phyloP scores from a whole-genome alignment of 2,329 filamentous ascomycete species.

The Mariannaea sp. region DNA sequence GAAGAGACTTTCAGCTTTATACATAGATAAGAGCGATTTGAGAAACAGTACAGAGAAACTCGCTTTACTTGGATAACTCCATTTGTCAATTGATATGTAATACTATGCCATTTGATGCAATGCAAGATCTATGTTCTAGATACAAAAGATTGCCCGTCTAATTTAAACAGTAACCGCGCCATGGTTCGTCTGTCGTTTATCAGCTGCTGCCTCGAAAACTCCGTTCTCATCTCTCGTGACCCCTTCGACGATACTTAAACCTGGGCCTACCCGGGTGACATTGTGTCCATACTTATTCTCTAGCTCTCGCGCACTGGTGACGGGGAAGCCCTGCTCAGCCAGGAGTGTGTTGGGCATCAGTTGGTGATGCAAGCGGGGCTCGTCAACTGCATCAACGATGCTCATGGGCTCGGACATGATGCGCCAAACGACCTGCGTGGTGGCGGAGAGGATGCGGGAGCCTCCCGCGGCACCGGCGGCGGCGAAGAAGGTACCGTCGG shows the following conservation, averaged over 20 bases:
- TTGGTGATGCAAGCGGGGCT: conserved; percentile 80
- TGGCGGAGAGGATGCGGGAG: conserved; percentile 80
- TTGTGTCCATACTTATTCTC: conserved; percentile 65
- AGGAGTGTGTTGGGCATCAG: conserved; percentile 70
- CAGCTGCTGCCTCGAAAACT: conserved; percentile 76
- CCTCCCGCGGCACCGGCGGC: conserved; percentile 79
- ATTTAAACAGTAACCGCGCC: conserved; percentile 60
- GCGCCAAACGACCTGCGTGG: conserved; percentile 74
- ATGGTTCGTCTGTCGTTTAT: conserved; percentile 74
- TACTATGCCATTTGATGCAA: neutral
- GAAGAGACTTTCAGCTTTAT: conserved; percentile 14
- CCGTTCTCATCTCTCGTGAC: conserved; percentile 61
- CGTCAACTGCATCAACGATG: conserved; percentile 63
- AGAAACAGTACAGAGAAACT: neutral
- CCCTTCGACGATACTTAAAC: conserved; percentile 71
- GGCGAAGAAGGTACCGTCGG: conserved; percentile 68
- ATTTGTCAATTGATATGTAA: no score
- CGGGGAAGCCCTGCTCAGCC: conserved; percentile 73
- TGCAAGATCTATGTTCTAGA: neutral
- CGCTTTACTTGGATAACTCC: neutral
- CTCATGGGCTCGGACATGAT: conserved; percentile 62
- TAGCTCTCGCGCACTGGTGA: conserved; percentile 67
- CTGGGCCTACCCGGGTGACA: conserved; percentile 68
- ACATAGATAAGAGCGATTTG: conserved; percentile 19
- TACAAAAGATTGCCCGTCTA: neutral